Evolutionary conservation across 106 monocot species (phyloP), one percentile per base, ranked within the genome.

Genomic region (Dendrobium catenatum): DNA sequence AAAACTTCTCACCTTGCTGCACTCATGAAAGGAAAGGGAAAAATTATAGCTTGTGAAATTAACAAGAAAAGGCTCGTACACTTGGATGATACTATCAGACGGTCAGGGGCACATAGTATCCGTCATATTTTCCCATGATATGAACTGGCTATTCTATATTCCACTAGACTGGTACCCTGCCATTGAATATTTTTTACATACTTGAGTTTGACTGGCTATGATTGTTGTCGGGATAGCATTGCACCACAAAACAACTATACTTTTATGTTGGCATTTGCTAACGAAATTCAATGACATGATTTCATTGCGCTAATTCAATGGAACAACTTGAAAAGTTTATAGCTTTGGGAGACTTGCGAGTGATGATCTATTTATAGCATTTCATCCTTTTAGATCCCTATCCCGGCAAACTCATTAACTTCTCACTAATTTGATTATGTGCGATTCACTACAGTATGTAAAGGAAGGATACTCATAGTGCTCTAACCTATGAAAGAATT

Each of bases 1-100:
- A 98, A 98, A 89, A 98, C 95, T 58, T 64, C 87, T 77, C 98
- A 98, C 66, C 93, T 98, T 79, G 92, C 98, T 83, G 91, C 95
- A 70, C 89, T 95, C 42, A 95, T 98, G 95, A 80, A 84, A 81
- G 94, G 93, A 80, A 85, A 84, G 73, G 98, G 98, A 51, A 83
- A 89, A 77, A 84, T 98, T 68, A 82, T 93, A 81, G 98, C 98
- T 61, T 93, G 89, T 80, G 98, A 98, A 84, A 82, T 98, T 77
- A 66, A 95, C 80, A 76, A 87, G 41, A 79, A 87, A 79, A 91
- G 98, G 77, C 78, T 89, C 48, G 85, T 43, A 80, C 77, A 79
- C 73, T 81, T 98, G 80, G 81, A 91, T 75, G 79, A 87, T 47
- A 93, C 91, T 76, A 76, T 98, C 77, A 85, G 40, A 77, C 84